Evolutionary conservation across 2,329 filamentous ascomycete genomes (phyloP).

Genomic region (Ascochyta fabae): DNA sequence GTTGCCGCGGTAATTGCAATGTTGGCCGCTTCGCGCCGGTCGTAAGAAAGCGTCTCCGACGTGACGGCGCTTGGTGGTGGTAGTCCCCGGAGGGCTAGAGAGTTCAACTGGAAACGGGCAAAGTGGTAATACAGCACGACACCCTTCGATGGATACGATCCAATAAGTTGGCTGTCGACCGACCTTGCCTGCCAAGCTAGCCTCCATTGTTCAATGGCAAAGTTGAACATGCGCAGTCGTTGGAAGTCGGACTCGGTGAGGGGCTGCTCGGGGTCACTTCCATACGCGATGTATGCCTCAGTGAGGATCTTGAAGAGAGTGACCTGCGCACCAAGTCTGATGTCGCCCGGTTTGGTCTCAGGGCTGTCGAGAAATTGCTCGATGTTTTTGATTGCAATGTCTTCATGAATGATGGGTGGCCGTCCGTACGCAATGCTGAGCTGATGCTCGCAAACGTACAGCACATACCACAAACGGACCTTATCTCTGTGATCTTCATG

Average conservation of each 20-base stretch:
- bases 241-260: constrained; percentile 48
- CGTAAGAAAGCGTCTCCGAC: constrained; percentile 52
- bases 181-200: constrained; percentile 48
- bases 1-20: constrained; percentile 57
- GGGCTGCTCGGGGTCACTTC: constrained; percentile 45
- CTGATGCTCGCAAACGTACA: constrained; percentile 52
- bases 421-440: constrained; percentile 52
- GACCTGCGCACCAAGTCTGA: constrained; percentile 41
- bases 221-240: constrained; percentile 50
- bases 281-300: constrained; percentile 43
- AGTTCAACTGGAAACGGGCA: constrained; percentile 61
- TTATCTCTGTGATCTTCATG: constrained; percentile 45
- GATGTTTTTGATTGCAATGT: constrained; percentile 47
- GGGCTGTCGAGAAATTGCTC: constrained; percentile 42
- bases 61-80: constrained; percentile 54
- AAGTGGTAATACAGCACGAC: constrained; percentile 62
- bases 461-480: constrained; percentile 49
- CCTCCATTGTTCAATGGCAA: constrained; percentile 54
- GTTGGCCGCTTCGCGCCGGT: constrained; percentile 49
- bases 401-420: constrained; percentile 50
- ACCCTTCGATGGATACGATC: constrained; percentile 55
- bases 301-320: constrained; percentile 44
- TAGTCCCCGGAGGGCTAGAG: constrained; percentile 53
- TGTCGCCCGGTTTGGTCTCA: constrained; percentile 37
- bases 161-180: constrained; percentile 35